Evolutionary conservation across 2,329 filamentous ascomycete genomes (phyloP), one percentile per base, ranked within the genome.

Genomic region (Chrysoporthe deuterocubensis): DNA sequence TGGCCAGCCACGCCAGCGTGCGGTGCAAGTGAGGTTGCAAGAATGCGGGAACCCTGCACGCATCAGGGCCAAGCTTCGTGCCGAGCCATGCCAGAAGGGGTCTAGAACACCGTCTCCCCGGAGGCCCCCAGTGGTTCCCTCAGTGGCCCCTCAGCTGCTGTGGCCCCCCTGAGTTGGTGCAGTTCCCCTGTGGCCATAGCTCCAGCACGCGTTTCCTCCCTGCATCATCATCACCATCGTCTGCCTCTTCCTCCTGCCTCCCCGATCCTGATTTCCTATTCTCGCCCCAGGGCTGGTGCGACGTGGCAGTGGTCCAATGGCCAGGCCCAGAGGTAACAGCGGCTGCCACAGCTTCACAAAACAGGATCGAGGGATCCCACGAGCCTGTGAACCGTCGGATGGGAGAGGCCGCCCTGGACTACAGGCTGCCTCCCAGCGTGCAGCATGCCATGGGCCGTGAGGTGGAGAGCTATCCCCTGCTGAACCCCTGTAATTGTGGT

Each of bases 51-150:
- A 66, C 52, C 61, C 48, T 64, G 61, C 61, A 58, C 21, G 14
- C 26, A 40, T 40, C 26, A 52, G 62, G 13, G 61, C 66, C 68
- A 70, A 70, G 68, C 68, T 70, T 70, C 21, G 2, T 68, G 68
- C 66, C 63, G 44, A 68, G 63, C 68, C 66, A 68, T 70, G 62
- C 64, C 66, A 63, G 60, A 56, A 58, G n/a, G 21, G 48, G 68
- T 40, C 68, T 64, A 68, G 68, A 66, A 66, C 48, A 40, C 54
- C 43, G 9, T 59, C n/a, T 26, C 11, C 26, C 52, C 52, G 6
- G 26, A 57, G n/a, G 54, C 6, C 7, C 18, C 54, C 50, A 54
- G 50, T 34, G 50, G 50, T 11, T 11, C 50, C 54, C 32, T 57
- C 18, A 57, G n/a, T 16, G 26, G 26, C 26, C 26, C 26, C 26